Base-by-base conservation (phyloP, 169 alveolate species). In the Babesia ovata region DNA sequence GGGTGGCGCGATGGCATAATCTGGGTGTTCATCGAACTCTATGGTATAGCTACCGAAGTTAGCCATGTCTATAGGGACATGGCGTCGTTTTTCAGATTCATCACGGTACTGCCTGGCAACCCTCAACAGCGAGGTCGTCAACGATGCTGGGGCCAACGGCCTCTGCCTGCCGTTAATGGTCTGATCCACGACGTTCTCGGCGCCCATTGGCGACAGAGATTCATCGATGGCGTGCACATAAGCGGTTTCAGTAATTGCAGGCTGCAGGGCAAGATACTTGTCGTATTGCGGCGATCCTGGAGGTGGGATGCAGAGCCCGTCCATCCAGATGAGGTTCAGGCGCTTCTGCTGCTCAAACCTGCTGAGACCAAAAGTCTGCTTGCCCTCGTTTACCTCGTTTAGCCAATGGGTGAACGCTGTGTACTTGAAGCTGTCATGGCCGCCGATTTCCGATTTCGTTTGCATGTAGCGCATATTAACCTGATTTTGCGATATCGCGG, bases 261-360 rank as follows among this genome's bases (percentile, higher is more conserved):
- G 87, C 59, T 78, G 87, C 33, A 78, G 26, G 9, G 63, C 66
- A 19, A 78, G 19, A 50, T 69, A 66, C 62, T 78, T 74, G 42
- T 70, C 69, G 29, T 66, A 69, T n/a, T 78, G 87, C 11, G 87
- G 87, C 8, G 75, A 67, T 3, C 75, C 69, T 4, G 70, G 70
- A 2, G 72, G 49, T 4, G 82, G 73, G 59, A 54, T 14, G 45
- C 53, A 54, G 44, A 54, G 49, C 11, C 58, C 72, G 69, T 52
- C 76, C 87, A 78, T 78, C 65, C 62, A 36, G n/a, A 78, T 24
- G 28, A 78, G 60, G 60, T 39, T 46, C 19, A 78, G 48, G 17
- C 22, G 22, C 53, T 44, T 67, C 50, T 70, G 62, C 21, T 69
- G 42, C 48, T 67, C 76, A 22, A 67, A 67, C 21, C 76, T 13